Base-by-base conservation (phyloP, 371 early-diverging fungal genomes). In the Haplosporangium sp. region DNA sequence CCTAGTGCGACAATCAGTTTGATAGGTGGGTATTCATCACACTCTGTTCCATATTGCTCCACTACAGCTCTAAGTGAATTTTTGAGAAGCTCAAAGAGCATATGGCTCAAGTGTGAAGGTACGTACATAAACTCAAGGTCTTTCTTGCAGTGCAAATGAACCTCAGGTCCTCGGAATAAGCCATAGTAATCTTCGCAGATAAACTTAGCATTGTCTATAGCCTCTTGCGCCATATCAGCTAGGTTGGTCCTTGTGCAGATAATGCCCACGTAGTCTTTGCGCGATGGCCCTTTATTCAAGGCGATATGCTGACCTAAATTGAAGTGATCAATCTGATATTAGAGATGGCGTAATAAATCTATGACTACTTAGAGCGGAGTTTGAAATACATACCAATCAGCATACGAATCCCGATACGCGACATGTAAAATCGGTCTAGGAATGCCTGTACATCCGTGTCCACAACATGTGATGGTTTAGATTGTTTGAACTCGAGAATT, bases 321-420 rank as follows among this genome's bases (percentile, higher is more conserved):
- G 45, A 37, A 37, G 39, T 4, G 60, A 19, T n/a, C 10, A 11
- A 47, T 35, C 45, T 61, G 8, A 20, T 39, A 42, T 61, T 6
- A 70, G n/a, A 17, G n/a, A n/a, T 47, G 40, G 19, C 27, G 27
- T 55, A 13, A 55, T 9, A 20, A 38, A 7, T 39, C 47, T 39
- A 27, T 50, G 44, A 58, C 9, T 42, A 27, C 1, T 39, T 19
- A 53, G 59, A n/a, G 27, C 57, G 48, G 35, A 39, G n/a, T 15
- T 40, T 11, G 27, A 34, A 52, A 37, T 58, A 69, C 74, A 74
- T 88, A 84, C 93, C 98, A 69, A 97, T 95, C 52, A 98, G 87
- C 96, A 97, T 96, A 69, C 99, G 93, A 72, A 98, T 97, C 17
- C 99, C 99, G 71, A 98, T 98, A 53, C 99, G 94, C 37, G 96